These are phyloP conservation scores for Kodamaea hsintzibuensis DNA, from an alignment of 805 yeast species.

Conservation along the genomic window DNA sequence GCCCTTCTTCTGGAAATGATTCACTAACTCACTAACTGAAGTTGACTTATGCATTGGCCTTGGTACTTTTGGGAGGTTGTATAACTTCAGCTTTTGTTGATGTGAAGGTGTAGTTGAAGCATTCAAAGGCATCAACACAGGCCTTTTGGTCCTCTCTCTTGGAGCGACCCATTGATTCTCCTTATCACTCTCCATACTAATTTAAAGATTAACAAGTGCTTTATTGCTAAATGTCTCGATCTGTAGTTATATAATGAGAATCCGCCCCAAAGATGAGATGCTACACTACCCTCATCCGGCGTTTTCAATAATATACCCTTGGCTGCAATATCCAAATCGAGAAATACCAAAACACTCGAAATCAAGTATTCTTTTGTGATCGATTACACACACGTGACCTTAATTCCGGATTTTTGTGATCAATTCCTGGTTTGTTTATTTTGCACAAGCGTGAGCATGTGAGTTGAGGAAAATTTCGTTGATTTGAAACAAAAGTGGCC, in stretches of 20 bases:
- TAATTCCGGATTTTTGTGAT: too few relatives aligned
- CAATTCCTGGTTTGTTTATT: too few relatives aligned
- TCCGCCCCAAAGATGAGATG: conserved; percentile 4
- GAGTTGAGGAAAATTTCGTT: conserved; percentile 7
- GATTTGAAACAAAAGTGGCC: conserved; percentile 2
- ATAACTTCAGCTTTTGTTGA: background rate
- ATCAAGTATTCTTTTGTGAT: too few relatives aligned
- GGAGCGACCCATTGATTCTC: conserved; percentile 1
- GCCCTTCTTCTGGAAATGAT: conserved; percentile 1
- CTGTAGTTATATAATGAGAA: background rate
- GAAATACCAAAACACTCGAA: background rate
- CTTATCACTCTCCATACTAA: conserved; percentile 2
- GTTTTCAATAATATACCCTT: background rate
- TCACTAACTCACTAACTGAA: conserved; percentile 10
- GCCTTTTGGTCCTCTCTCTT: background rate
- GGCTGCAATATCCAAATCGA: background rate
- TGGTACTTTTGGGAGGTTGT: background rate
- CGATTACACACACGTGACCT: background rate
- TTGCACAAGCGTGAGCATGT: conserved; percentile 2
- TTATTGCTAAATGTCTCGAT: background rate
- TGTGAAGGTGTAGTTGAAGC: background rate
- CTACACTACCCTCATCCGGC: background rate
- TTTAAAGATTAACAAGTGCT: background rate
- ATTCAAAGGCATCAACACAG: background rate
- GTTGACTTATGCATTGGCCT: conserved; percentile 4